phyloP scores from a whole-genome alignment of 1,139 yeast species.

The Suhomyces coccinellae region DNA sequence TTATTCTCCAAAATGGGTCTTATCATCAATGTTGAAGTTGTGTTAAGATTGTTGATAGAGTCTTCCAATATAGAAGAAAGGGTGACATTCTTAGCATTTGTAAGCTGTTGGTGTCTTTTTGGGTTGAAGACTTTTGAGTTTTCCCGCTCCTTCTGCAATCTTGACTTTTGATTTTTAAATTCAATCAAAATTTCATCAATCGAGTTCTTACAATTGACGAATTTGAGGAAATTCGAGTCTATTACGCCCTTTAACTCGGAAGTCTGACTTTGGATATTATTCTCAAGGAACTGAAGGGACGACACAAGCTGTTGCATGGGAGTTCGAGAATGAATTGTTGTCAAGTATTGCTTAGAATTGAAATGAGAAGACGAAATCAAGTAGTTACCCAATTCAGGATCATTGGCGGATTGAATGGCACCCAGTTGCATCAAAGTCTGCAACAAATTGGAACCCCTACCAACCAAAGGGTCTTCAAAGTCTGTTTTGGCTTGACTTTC shows the following conservation, averaged over 20 bases:
- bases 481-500: constrained; percentile 15
- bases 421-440: constrained; percentile 42
- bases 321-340: constrained; percentile 69
- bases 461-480: constrained; percentile 56
- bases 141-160: constrained; percentile 39
- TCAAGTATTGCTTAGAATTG: constrained; percentile 67
- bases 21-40: constrained; percentile 64
- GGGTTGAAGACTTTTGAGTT: constrained; percentile 44
- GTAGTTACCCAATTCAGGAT: constrained; percentile 51
- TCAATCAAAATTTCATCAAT: constrained; percentile 40
- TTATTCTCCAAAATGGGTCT: constrained; percentile 75
- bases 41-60: constrained; percentile 48
- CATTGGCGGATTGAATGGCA: constrained; percentile 38
- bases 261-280: constrained; percentile 63
- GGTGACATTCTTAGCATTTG: constrained; percentile 25
- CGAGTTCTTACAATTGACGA: constrained; percentile 71
- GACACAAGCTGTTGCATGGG: constrained; percentile 60
- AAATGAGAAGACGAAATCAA: constrained; percentile 73
- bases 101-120: constrained; percentile 23
- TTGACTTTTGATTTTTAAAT: constrained; percentile 38
- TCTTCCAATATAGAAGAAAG: constrained; percentile 42
- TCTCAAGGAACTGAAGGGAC: constrained; percentile 60
- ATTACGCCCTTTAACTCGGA: constrained; percentile 65
- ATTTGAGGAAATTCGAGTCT: constrained; percentile 70
- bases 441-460: constrained; percentile 45